Conservation (phyloP, 2,329 filamentous ascomycete species). For the Proliferodiscus dingleyae region DNA sequence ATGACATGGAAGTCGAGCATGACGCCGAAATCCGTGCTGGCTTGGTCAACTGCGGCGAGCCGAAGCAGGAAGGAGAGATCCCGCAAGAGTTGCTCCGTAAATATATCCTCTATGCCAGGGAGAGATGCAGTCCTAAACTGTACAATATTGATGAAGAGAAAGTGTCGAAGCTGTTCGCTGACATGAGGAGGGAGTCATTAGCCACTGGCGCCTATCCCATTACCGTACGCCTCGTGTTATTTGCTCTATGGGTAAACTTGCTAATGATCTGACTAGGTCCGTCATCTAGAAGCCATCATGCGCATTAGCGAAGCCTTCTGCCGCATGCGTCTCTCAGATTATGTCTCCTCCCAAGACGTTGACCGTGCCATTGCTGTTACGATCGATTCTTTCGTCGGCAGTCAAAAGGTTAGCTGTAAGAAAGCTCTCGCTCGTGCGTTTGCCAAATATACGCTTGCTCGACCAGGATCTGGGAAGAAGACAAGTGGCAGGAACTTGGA, state of each 20-base stretch:
- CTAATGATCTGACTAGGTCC: slow-evolving; percentile 55
- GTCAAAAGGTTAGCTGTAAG: slow-evolving; percentile 96
- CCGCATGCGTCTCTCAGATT: slow-evolving; percentile 97
- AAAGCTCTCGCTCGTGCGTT: slow-evolving; percentile 91
- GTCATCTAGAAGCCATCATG: slow-evolving; percentile 96
- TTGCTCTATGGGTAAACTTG: background rate
- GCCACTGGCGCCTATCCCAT: slow-evolving; percentile 97
- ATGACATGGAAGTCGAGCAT: slow-evolving; percentile 60
- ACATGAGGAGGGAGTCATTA: slow-evolving; percentile 89
- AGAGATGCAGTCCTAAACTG: slow-evolving; percentile 84
- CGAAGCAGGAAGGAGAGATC: slow-evolving; percentile 65
- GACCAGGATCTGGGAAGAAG: slow-evolving; percentile 29
- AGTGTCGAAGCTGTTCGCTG: slow-evolving; percentile 85
- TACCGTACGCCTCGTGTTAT: slow-evolving; percentile 60
- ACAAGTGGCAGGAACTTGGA: slow-evolving; percentile 22
- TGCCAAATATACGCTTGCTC: slow-evolving; percentile 76
- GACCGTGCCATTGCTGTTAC: slow-evolving; percentile 96
- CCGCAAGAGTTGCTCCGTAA: slow-evolving; percentile 88
- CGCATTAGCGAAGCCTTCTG: slow-evolving; percentile 91
- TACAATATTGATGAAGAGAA: slow-evolving; percentile 99
- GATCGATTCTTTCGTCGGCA: slow-evolving; percentile 91
- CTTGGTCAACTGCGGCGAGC: slow-evolving; percentile 38
- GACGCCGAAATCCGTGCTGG: slow-evolving; percentile 42
- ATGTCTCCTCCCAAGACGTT: slow-evolving; percentile 84
- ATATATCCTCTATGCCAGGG: slow-evolving; percentile 92